Conservation (phyloP, 306 rosid species). For the Vicia sativa region DNA sequence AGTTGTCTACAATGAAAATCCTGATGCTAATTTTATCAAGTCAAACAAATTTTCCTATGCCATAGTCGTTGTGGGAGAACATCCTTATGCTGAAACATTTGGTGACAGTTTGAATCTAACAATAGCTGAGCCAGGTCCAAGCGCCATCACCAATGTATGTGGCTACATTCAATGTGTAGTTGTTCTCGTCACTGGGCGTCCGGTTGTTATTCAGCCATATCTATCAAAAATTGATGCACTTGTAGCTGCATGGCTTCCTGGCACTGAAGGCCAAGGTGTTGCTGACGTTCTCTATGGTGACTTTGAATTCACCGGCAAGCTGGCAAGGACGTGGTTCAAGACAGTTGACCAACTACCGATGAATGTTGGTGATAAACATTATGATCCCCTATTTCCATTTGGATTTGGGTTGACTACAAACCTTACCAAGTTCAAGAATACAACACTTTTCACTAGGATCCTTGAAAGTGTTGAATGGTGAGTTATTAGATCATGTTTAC, state of each 20-base stretch:
- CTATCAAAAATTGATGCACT: slow-evolving; percentile 68
- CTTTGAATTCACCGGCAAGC: slow-evolving; percentile 41
- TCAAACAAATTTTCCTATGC: slow-evolving; percentile 69
- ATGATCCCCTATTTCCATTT: slow-evolving; percentile 45
- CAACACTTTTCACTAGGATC: too few relatives aligned
- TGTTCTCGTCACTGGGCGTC: slow-evolving; percentile 81
- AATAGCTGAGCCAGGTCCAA: slow-evolving; percentile 73
- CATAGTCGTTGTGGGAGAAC: slow-evolving; percentile 87
- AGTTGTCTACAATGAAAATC: slow-evolving; percentile 76
- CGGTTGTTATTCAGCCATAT: slow-evolving; percentile 79
- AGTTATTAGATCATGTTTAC: background rate
- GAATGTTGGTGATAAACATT: slow-evolving; percentile 49
- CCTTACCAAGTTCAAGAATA: too few relatives aligned
- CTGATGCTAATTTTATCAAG: slow-evolving; percentile 61
- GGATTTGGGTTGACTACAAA: slow-evolving; percentile 41
- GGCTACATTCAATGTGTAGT: slow-evolving; percentile 65
- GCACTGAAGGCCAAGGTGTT: slow-evolving; percentile 58
- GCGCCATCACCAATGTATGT: slow-evolving; percentile 72
- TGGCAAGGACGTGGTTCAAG: slow-evolving; percentile 46
- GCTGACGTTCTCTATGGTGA: slow-evolving; percentile 42
- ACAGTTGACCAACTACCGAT: slow-evolving; percentile 43
- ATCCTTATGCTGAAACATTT: slow-evolving; percentile 74
- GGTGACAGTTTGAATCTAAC: slow-evolving; percentile 80
- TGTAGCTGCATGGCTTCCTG: slow-evolving; percentile 97
- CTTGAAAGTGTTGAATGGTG: too few relatives aligned